Conservation (phyloP, 345 rosid species). For the Arabis hirsuta region DNA sequence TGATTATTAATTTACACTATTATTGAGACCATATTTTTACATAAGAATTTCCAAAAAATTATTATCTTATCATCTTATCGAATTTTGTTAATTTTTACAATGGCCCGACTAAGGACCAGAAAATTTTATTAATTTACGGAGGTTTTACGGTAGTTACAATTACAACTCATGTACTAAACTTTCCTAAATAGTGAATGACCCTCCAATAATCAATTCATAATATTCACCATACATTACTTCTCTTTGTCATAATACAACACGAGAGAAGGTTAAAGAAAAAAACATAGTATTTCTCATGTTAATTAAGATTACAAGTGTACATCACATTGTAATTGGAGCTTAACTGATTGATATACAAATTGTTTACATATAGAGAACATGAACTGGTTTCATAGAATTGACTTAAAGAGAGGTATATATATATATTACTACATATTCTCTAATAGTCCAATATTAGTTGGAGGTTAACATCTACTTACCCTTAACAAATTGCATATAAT, state of each 20-base stretch:
- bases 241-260: neutral
- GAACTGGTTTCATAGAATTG: neutral
- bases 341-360: neutral
- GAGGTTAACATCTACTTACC: conserved; percentile 6
- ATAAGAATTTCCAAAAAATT: too few species aligned
- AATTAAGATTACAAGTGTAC: neutral
- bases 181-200: neutral
- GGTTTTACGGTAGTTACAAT: neutral
- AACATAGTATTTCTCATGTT: too few species aligned
- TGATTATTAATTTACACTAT: too few species aligned
- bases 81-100: too few species aligned
- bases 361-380: conserved; percentile 5
- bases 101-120: too few species aligned
- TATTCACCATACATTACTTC: neutral
- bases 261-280: neutral
- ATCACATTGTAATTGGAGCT: conserved; percentile 3
- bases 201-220: neutral
- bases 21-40: too few species aligned
- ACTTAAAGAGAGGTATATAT: neutral
- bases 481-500: neutral
- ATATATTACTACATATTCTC: neutral
- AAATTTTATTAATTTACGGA: too few species aligned
- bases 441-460: conserved; percentile 9
- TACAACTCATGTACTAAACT: neutral
- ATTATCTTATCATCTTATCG: too few species aligned